These are phyloP conservation scores for Neoboletus brunneissimus DNA, from an alignment of 768 basidiomycete species.

Conservation along the genomic window DNA sequence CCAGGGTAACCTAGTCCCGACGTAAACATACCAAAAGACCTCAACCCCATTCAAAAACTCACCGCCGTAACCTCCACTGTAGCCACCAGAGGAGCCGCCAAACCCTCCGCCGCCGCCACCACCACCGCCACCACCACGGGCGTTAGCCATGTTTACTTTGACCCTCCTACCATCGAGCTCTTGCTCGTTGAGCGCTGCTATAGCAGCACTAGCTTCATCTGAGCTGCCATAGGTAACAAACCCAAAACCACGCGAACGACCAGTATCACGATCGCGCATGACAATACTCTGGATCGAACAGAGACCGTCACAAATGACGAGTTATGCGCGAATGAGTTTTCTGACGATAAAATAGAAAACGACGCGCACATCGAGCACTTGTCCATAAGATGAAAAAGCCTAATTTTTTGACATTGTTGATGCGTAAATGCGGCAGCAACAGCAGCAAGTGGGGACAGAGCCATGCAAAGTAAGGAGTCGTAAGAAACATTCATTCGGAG, in stretches of 20 bases:
- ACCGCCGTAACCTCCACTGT: conserved; percentile 30
- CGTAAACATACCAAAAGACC: conserved; percentile 12
- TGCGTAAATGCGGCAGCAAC: conserved; percentile 19
- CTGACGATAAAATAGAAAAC: conserved; percentile 28
- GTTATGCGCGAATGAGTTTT: conserved; percentile 21
- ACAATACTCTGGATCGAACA: conserved; percentile 74
- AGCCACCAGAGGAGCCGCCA: conserved; percentile 33
- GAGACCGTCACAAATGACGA: conserved; percentile 31
- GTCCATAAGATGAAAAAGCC: conserved; percentile 82
- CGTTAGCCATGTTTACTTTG: conserved; percentile 83
- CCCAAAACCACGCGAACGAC: conserved; percentile 95
- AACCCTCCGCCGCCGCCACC: conserved; percentile 42
- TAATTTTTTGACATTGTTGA: conserved; percentile 35
- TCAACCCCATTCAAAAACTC: neutral
- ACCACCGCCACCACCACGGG: conserved; percentile 60
- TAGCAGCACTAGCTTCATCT: conserved; percentile 76
- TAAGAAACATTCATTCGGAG: conserved; percentile 32
- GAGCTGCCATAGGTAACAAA: conserved; percentile 75
- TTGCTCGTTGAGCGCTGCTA: conserved; percentile 75
- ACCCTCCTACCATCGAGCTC: conserved; percentile 92
- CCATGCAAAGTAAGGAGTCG: conserved; percentile 29
- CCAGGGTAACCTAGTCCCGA: conserved; percentile 25
- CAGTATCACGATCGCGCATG: conserved; percentile 98
- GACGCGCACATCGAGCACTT: conserved; percentile 87
- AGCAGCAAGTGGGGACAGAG: conserved; percentile 15